These are phyloP conservation scores for Gonapodya sp. DNA, from an alignment of 192 early-diverging fungal genomes.

Conservation along the genomic window DNA sequence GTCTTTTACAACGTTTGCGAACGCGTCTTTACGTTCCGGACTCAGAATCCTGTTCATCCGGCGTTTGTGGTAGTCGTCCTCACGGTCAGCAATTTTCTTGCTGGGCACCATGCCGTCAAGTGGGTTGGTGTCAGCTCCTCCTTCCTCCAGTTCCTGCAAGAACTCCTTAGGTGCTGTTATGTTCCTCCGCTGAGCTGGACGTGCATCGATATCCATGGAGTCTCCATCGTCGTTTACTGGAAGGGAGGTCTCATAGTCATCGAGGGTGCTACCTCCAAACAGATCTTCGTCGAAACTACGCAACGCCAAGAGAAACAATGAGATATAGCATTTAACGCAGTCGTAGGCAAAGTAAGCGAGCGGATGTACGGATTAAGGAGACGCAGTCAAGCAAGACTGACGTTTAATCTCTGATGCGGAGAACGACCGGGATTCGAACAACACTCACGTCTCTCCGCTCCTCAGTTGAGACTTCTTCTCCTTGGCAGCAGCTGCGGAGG, in stretches of 20 bases:
- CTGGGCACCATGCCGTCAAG: slow-evolving; percentile 42
- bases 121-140: slow-evolving; percentile 30
- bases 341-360: background rate
- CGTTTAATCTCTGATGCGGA: too few species aligned
- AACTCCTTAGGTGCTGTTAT: slow-evolving; percentile 69
- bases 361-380: background rate
- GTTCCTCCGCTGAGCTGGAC: background rate
- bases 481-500: background rate
- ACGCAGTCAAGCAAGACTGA: too few species aligned
- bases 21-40: slow-evolving; percentile 71
- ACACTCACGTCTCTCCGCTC: background rate
- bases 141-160: slow-evolving; percentile 23
- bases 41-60: slow-evolving; percentile 69
- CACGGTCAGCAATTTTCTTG: slow-evolving; percentile 67
- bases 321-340: too few species aligned
- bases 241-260: slow-evolving; percentile 52
- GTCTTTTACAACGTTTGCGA: slow-evolving; percentile 32
- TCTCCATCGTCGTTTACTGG: slow-evolving; percentile 45
- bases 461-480: background rate
- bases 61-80: slow-evolving; percentile 56
- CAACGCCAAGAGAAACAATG: too few species aligned
- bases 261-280: background rate
- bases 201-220: slow-evolving; percentile 26
- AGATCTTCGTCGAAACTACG: background rate
- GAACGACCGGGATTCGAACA: too few species aligned